Evolutionary conservation across 495 filamentous ascomycete genomes (phyloP), one percentile per base, ranked within the genome.

Genomic region (Trichoderma orchidacearum): DNA sequence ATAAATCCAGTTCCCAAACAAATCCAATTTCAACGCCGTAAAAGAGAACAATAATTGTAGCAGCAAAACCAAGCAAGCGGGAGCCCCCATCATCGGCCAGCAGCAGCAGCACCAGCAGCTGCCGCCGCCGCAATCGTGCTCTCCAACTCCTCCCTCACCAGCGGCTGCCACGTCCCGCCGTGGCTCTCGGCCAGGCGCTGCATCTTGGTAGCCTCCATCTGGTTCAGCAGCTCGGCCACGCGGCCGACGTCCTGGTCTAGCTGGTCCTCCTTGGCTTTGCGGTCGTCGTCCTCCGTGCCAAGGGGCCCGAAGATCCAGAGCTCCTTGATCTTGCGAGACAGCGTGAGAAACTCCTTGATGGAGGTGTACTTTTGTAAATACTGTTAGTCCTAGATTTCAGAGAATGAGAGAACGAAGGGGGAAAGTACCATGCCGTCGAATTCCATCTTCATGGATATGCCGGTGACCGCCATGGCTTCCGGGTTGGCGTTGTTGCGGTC

Each of bases 281-380:
- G 57, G 13, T 32, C 54, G n/a, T 64, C 55, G 36, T 62, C 62
- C 1, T 58, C 61, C 57, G 59, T 57, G 59, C 60, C 64, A 15
- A 66, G 61, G 0, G 67, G 64, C 1, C 67, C 67, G 27, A 59
- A 56, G 54, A 70, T 65, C 67, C 67, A 70, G 30, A 70, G 64
- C 2, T 59, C 55, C 38, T 68, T 68, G 56, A 70, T 63, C 51
- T 66, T 62, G 34, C 67, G 66, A 58, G 53, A 68, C 3, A 70
- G 55, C 5, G 64, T 52, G 3, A 68, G 60, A n/a, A 70, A 60
- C 15, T 62, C 61, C 31, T 68, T 53, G 59, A 66, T 32, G 34
- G 64, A 62, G 32, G 63, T 53, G 48, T 64, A 65, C 65, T 66
- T 15, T 8, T 30, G 6, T 36, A 52, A 32, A 30, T 56, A 4